Conservation (phyloP, 2,329 filamentous ascomycete species). For the Hypoxylon sp. region DNA sequence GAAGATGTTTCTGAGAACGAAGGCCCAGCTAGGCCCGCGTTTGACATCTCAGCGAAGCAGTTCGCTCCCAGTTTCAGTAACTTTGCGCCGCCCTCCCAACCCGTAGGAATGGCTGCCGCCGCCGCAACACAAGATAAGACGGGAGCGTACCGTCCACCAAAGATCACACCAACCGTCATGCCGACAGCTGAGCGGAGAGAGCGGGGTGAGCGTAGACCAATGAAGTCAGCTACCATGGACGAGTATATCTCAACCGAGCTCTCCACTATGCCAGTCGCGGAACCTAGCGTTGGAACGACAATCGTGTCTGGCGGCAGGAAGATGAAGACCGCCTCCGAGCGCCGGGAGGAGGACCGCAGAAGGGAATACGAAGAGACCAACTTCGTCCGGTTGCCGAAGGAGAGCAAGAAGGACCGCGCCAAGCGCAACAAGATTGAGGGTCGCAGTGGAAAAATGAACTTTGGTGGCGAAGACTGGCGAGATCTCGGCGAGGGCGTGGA, state of each 20-base stretch:
- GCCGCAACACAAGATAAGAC: conserved; percentile 62
- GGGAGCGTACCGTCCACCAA: conserved; percentile 90
- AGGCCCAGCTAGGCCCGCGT: conserved; percentile 34
- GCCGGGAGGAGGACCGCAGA: conserved; percentile 82
- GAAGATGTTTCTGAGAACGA: conserved; percentile 54
- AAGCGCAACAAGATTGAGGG: conserved; percentile 72
- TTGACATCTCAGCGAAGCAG: conserved; percentile 52
- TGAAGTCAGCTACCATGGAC: conserved; percentile 88
- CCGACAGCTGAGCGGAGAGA: conserved; percentile 76
- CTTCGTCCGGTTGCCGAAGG: conserved; percentile 86
- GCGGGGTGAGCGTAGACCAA: conserved; percentile 72
- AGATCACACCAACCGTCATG: conserved; percentile 89
- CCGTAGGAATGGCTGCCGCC: conserved; percentile 53
- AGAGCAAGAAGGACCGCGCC: conserved; percentile 87
- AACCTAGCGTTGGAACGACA: conserved; percentile 93
- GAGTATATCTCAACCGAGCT: conserved; percentile 92
- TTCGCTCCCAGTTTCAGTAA: conserved; percentile 58
- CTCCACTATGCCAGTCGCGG: conserved; percentile 82
- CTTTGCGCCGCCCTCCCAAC: conserved; percentile 56
- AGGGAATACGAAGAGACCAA: conserved; percentile 93
- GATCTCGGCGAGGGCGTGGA: conserved; percentile 88
- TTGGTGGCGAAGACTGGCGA: conserved; percentile 94
- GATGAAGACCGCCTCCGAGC: conserved; percentile 82
- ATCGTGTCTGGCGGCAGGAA: conserved; percentile 84
- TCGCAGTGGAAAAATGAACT: conserved; percentile 72